Percentiles rank a stretch among this genome's conserved stretches.
Evolutionary conservation across 495 filamentous ascomycete genomes (phyloP).

Genomic region (Tuber magnatum): DNA sequence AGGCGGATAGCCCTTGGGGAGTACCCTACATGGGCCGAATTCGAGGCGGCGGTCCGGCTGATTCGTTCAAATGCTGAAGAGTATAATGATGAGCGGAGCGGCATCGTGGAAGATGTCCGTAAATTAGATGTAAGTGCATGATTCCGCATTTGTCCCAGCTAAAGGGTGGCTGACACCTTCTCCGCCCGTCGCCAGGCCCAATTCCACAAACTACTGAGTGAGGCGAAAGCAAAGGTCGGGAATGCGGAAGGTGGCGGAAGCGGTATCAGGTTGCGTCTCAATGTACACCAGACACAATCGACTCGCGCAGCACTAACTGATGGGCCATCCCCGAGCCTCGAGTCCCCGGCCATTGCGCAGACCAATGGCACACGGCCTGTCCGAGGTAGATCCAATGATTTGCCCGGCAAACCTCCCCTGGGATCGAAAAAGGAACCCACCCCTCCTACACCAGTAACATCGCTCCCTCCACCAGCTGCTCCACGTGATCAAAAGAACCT

Average conservation of each 20-base stretch:
- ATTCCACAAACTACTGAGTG: conserved; percentile 58
- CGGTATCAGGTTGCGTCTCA: conserved; percentile 40
- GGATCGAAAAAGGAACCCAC: background rate
- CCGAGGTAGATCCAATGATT: background rate
- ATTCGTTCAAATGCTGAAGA: conserved; percentile 80
- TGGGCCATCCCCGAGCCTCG: conserved; percentile 12
- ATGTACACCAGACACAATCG: conserved; percentile 36
- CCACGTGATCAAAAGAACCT: conserved; percentile 3
- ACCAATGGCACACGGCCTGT: conserved; percentile 21
- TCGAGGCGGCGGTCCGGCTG: conserved; percentile 67
- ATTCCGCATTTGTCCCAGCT: conserved; percentile 31
- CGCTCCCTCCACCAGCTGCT: background rate
- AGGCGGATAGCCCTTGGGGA: conserved; percentile 57
- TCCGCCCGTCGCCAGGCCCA: conserved; percentile 40
- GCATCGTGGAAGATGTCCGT: conserved; percentile 62
- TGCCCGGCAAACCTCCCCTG: background rate
- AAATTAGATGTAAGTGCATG: conserved; percentile 59
- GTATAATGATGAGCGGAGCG: conserved; percentile 84
- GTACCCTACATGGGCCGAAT: conserved; percentile 66
- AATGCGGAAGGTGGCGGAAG: conserved; percentile 32
- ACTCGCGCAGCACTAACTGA: conserved; percentile 9
- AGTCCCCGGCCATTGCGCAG: background rate
- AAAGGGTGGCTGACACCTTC: conserved; percentile 43
- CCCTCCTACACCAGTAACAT: conserved; percentile 10
- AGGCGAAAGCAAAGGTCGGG: conserved; percentile 54